phyloP scores from a whole-genome alignment of 176 grass and related monocot genomes.

The Cymbopogon citratus region DNA sequence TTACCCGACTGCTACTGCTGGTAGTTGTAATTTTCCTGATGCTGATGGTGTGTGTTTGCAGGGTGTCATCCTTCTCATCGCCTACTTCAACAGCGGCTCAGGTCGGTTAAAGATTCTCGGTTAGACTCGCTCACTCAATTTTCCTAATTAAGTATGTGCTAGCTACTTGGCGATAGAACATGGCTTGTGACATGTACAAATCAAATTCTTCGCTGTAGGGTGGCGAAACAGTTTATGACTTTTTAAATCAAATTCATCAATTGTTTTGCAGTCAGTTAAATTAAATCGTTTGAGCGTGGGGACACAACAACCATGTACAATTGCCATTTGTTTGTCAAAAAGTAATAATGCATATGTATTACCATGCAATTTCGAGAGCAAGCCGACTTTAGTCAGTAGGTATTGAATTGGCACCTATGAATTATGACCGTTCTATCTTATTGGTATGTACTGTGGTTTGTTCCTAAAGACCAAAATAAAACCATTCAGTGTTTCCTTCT shows the following conservation, averaged over 20 bases:
- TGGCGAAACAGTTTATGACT: neutral
- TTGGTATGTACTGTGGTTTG: neutral
- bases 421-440: neutral
- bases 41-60: conserved; percentile 11
- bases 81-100: conserved; percentile 63
- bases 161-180: neutral
- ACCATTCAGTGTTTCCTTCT: neutral
- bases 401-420: neutral
- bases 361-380: neutral
- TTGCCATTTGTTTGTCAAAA: neutral
- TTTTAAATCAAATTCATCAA: neutral
- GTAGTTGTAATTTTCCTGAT: neutral
- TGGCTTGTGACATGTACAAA: neutral
- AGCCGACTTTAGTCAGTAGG: neutral
- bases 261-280: neutral
- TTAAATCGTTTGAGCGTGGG: neutral
- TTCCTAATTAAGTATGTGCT: neutral
- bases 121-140: neutral
- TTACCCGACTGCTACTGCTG: neutral
- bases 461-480: neutral
- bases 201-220: neutral
- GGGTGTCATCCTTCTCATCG: conserved; percentile 74
- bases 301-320: neutral
- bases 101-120: conserved; percentile 33
- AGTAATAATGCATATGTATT: neutral